Conservation (phyloP, 2,329 filamentous ascomycete species). For the Curvularia eragrostidis region DNA sequence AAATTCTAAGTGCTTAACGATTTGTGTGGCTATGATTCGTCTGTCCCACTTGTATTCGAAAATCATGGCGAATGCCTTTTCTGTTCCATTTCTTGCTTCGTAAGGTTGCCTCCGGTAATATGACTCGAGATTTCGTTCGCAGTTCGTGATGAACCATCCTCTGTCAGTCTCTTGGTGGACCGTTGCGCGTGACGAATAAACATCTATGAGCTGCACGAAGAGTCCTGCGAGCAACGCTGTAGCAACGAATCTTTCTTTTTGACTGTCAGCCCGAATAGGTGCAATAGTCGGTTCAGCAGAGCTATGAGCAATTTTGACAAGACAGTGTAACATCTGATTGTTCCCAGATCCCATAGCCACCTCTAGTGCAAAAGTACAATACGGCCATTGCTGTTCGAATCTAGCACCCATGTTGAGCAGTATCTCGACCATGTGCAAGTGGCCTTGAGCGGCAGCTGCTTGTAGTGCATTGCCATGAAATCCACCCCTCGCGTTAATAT, state of each 20-base stretch:
- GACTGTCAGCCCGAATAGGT: too few species aligned
- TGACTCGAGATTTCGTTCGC: not conserved
- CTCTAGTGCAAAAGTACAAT: not conserved
- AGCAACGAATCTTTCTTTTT: too few species aligned
- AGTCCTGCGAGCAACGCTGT: not conserved
- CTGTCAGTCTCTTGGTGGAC: not conserved
- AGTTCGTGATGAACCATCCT: not conserved
- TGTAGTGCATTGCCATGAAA: slow-evolving; percentile 26
- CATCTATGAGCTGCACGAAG: not conserved
- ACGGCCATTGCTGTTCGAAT: not conserved
- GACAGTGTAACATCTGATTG: not conserved
- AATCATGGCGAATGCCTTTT: not conserved
- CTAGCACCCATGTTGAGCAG: not conserved
- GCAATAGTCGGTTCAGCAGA: too few species aligned
- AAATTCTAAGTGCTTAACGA: not conserved
- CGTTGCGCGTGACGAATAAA: not conserved
- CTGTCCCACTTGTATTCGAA: not conserved
- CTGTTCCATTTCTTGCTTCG: not conserved
- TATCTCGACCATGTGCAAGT: not conserved
- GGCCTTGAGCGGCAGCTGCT: not conserved
- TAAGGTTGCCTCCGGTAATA: not conserved
- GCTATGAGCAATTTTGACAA: too few species aligned
- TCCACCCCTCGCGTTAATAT: slow-evolving; percentile 22
- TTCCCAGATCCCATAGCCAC: not conserved
- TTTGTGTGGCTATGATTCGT: not conserved